phyloP scores from a whole-genome alignment of 768 basidiomycete species.

The Rhizopogon vinicolor region DNA sequence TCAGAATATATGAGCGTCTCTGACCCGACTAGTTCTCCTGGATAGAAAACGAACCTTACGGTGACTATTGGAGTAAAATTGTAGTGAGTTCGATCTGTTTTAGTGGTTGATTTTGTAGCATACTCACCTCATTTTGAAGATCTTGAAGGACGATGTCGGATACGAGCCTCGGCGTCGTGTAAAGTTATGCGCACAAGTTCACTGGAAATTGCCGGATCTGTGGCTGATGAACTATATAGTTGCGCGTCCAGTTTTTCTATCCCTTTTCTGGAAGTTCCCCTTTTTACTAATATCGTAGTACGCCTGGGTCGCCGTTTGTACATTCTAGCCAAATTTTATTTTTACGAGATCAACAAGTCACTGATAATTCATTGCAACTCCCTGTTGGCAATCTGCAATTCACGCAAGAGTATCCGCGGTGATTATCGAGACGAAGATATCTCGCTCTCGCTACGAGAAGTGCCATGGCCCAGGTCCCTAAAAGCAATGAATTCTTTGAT shows the following conservation, averaged over 20 bases:
- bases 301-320: constrained; percentile 48
- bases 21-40: constrained; percentile 9
- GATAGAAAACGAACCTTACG: constrained; percentile 63
- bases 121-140: constrained; percentile 57
- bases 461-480: no score
- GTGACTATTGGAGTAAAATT: constrained; percentile 47
- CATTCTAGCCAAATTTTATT: background rate
- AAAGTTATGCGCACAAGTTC: background rate
- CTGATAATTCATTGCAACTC: constrained; percentile 48
- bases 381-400: constrained; percentile 49
- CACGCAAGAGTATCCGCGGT: constrained; percentile 39
- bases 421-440: background rate
- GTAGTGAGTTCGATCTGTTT: constrained; percentile 12
- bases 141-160: constrained; percentile 12
- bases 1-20: constrained; percentile 18
- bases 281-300: constrained; percentile 32
- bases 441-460: constrained; percentile 1
- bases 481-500: no score
- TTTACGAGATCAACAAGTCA: background rate
- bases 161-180: background rate
- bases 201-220: constrained; percentile 21
- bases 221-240: constrained; percentile 31
- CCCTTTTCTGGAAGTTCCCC: constrained; percentile 15
- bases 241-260: background rate
- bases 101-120: background rate